Evolutionary conservation across 139 green algal genomes (phyloP).

Genomic region (Closterium sp.): DNA sequence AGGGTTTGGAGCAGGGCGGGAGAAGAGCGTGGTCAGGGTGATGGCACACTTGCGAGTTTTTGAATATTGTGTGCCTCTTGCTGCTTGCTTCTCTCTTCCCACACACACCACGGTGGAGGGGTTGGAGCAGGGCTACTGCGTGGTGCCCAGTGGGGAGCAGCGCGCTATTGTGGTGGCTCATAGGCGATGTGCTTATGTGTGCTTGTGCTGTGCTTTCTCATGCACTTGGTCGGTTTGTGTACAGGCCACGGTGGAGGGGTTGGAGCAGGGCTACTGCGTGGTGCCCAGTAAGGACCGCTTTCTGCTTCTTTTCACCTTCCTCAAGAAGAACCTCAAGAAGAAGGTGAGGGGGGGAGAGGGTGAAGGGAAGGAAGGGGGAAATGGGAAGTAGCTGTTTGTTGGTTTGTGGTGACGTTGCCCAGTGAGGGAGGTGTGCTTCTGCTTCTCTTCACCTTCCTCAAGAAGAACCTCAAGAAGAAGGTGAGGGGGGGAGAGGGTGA

Average conservation of each 20-base stretch:
- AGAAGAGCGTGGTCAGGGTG: too few relatives aligned
- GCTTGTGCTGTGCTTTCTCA: too few relatives aligned
- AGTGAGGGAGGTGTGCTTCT: too few relatives aligned
- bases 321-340: conserved; percentile 96
- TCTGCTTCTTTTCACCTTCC: conserved; percentile 97
- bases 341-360: conserved; percentile 65
- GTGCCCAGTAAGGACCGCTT: conserved; percentile 87
- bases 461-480: conserved; percentile 97
- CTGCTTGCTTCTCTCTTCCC: too few relatives aligned
- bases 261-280: conserved; percentile 97
- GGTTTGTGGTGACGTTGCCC: too few relatives aligned
- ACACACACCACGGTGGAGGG: conserved; percentile 78
- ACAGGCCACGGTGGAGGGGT: conserved; percentile 77
- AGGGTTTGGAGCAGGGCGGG: conserved; percentile 94
- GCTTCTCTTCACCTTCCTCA: conserved; percentile 99
- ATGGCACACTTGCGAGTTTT: too few relatives aligned
- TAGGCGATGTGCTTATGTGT: too few relatives aligned
- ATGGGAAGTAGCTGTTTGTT: too few relatives aligned
- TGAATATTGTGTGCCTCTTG: too few relatives aligned
- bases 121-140: conserved; percentile 95
- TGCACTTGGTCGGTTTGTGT: too few relatives aligned
- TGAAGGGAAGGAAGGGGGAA: too few relatives aligned
- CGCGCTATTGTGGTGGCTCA: too few relatives aligned
- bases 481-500: conserved; percentile 21
- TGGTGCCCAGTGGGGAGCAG: conserved; percentile 82